Conservation (phyloP, 2,329 filamentous ascomycete genomes). For the Clonostachys rhizophaga region DNA sequence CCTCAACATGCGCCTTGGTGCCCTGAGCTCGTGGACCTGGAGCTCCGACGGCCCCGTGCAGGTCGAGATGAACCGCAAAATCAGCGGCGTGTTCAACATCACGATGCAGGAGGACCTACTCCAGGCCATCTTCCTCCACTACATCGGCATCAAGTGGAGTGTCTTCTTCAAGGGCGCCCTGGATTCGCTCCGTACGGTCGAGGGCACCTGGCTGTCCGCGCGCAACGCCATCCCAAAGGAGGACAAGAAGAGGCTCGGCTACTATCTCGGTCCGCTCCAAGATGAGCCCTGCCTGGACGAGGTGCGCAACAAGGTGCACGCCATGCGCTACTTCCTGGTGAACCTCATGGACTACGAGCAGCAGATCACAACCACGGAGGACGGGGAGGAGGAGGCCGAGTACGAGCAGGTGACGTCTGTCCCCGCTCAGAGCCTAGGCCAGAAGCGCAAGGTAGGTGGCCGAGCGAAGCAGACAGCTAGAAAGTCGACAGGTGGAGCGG, state of each 20-base stretch:
- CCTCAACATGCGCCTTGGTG: slow-evolving; percentile 43
- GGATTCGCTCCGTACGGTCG: slow-evolving; percentile 16
- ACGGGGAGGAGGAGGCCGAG: slow-evolving; percentile 33
- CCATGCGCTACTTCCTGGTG: slow-evolving; percentile 37
- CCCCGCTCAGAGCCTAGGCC: not conserved
- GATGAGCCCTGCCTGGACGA: slow-evolving; percentile 15
- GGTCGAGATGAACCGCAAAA: slow-evolving; percentile 38
- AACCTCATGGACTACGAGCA: slow-evolving; percentile 26
- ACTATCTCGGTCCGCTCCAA: slow-evolving; percentile 25
- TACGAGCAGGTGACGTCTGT: slow-evolving; percentile 6
- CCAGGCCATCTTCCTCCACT: slow-evolving; percentile 45
- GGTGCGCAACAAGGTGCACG: slow-evolving; percentile 21
- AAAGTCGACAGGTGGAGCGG: not conserved
- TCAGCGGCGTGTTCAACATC: slow-evolving; percentile 42
- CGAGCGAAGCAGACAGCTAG: no score
- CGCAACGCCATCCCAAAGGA: slow-evolving; percentile 17
- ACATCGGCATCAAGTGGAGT: slow-evolving; percentile 41
- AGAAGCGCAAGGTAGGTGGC: slow-evolving; percentile 1
- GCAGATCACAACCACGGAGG: slow-evolving; percentile 12
- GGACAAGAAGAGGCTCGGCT: slow-evolving; percentile 19
- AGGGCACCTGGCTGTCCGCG: slow-evolving; percentile 26
- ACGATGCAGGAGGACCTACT: slow-evolving; percentile 47
- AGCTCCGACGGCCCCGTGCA: slow-evolving; percentile 24
- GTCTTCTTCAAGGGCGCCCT: slow-evolving; percentile 34
- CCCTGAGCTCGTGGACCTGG: slow-evolving; percentile 42